These are phyloP conservation scores for Pythium monospermum DNA, from an alignment of 352 stramenopile species.

Conservation along the genomic window DNA sequence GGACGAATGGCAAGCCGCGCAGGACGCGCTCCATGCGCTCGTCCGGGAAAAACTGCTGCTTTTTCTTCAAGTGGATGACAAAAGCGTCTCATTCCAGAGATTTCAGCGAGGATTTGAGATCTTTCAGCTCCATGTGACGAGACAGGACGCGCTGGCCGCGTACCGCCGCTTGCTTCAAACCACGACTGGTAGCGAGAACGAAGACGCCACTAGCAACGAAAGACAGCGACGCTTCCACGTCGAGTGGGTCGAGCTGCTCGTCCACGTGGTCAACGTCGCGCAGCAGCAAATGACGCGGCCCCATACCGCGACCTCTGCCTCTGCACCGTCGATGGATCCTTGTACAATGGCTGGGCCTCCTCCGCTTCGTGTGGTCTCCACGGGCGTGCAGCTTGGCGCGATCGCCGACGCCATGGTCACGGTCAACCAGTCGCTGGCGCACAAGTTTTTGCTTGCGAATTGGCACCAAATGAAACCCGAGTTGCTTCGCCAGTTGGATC, in stretches of 20 bases:
- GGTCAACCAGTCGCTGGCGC: conserved; percentile 27
- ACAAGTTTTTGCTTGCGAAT: conserved; percentile 30
- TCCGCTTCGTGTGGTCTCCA: too few species aligned
- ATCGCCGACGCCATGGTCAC: conserved; percentile 25
- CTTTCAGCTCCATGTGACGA: conserved; percentile 30
- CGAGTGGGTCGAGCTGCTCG: conserved; percentile 28
- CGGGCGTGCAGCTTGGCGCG: conserved; percentile 27
- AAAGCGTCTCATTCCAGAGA: conserved; percentile 16
- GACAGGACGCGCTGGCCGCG: conserved; percentile 22
- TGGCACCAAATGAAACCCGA: conserved; percentile 44
- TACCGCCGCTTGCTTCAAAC: conserved; percentile 32
- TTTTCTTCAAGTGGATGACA: conserved; percentile 2
- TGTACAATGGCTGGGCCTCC: too few species aligned
- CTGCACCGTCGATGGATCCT: not conserved
- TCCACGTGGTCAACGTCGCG: conserved; percentile 29
- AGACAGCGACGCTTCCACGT: conserved; percentile 23
- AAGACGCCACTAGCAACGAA: conserved; percentile 4
- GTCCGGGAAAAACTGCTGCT: conserved; percentile 28
- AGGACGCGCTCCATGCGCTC: conserved; percentile 18
- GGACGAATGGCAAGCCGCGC: conserved; percentile 39
- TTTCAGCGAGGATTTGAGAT: conserved; percentile 28
- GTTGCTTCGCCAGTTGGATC: conserved; percentile 32
- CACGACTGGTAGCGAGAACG: conserved; percentile 1
- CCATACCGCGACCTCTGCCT: not conserved
- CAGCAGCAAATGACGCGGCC: conserved; percentile 31